These are phyloP conservation scores for Hypoxylon trugodes DNA, from an alignment of 495 filamentous ascomycete species.

Conservation along the genomic window DNA sequence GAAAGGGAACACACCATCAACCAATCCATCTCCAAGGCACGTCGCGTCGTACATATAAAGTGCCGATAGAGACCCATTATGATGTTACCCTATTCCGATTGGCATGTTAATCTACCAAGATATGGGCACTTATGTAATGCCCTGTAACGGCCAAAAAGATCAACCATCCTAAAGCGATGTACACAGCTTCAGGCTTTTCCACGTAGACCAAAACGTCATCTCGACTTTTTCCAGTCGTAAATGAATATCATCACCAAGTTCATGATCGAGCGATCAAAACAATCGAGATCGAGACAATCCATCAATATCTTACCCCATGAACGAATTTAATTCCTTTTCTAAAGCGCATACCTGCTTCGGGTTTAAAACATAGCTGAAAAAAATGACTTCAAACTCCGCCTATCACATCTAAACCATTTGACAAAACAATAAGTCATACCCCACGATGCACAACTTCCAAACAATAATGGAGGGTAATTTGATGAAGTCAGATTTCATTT, in stretches of 20 bases:
- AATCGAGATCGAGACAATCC: conserved; percentile 5
- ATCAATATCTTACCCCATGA: background rate
- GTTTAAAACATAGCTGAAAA: no score
- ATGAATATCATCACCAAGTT: background rate
- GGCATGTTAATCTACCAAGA: background rate
- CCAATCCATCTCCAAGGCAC: background rate
- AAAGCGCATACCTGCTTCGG: no score
- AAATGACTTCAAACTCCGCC: no score
- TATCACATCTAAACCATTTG: no score
- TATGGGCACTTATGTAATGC: background rate
- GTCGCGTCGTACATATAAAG: conserved; percentile 4
- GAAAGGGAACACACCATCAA: background rate
- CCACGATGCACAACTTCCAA: no score
- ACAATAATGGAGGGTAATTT: background rate
- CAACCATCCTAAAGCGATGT: conserved; percentile 19
- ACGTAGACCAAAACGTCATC: conserved; percentile 17
- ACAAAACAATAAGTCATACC: background rate
- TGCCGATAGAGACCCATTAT: background rate
- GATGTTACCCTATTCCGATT: background rate
- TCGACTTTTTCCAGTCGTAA: background rate
- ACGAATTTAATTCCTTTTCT: no score
- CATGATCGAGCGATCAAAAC: conserved; percentile 1
- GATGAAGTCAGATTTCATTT: conserved; percentile 1
- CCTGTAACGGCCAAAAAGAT: conserved; percentile 10
- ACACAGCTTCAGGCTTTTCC: background rate